Percentiles rank a stretch among this genome's conserved stretches.
phyloP scores from a whole-genome alignment of 306 rosid genomes.

The Trifolium dubium region DNA sequence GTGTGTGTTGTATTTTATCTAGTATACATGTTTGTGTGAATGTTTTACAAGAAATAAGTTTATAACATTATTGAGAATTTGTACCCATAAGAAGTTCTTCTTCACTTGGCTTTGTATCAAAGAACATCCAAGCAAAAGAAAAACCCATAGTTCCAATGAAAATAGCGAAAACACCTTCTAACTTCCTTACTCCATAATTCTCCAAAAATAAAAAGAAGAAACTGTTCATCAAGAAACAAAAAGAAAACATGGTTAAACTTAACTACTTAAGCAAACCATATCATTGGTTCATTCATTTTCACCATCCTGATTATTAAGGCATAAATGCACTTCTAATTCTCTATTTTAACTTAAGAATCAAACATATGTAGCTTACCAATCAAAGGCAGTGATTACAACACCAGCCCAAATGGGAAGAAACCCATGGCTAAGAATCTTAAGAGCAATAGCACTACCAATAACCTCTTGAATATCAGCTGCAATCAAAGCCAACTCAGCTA shows the following conservation, averaged over 20 bases:
- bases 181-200: conserved; percentile 61
- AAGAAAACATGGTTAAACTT: not conserved
- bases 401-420: conserved; percentile 80
- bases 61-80: not conserved
- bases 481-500: conserved; percentile 76
- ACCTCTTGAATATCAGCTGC: conserved; percentile 88
- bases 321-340: not conserved
- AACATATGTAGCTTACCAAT: conserved; percentile 49
- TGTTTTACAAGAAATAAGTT: not conserved
- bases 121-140: conserved; percentile 62
- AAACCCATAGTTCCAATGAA: conserved; percentile 56
- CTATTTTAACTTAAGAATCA: not conserved
- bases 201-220: conserved; percentile 56
- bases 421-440: conserved; percentile 73
- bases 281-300: not conserved
- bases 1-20: not conserved
- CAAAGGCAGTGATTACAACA: conserved; percentile 72
- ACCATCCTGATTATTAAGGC: not conserved
- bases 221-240: conserved; percentile 43
- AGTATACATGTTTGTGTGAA: not conserved
- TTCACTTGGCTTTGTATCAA: conserved; percentile 49
- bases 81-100: conserved; percentile 56
- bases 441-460: conserved; percentile 83
- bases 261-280: not conserved
- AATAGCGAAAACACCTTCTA: conserved; percentile 57